A percentile compares a stretch with the other conserved stretches of the same genome.
Evolutionary conservation across 106 monocot species (phyloP).

Genomic region (Dactylorhiza incarnata): DNA sequence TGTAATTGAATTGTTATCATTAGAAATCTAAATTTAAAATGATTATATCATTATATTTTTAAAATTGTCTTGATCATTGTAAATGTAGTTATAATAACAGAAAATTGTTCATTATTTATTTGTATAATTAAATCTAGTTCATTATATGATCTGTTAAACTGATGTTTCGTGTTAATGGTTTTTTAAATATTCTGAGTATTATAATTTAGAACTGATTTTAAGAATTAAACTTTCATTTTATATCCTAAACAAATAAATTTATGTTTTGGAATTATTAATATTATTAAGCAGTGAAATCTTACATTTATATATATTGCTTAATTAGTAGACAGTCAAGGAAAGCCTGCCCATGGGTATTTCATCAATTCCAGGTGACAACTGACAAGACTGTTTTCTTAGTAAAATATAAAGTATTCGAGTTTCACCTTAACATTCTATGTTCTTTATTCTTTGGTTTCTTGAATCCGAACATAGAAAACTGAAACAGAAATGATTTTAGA

Average conservation of each 20-base stretch:
- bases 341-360: not conserved
- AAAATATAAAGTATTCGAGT: not conserved
- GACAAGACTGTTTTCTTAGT: not conserved
- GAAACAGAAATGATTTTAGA: not conserved
- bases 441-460: not conserved
- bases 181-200: not conserved
- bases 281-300: not conserved
- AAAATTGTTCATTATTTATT: not conserved
- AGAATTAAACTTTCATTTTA: not conserved
- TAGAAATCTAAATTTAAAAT: no score
- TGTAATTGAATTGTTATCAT: not conserved
- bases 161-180: not conserved
- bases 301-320: not conserved
- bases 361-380: not conserved
- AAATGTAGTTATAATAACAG: not conserved
- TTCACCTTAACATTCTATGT: not conserved
- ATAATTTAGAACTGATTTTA: not conserved
- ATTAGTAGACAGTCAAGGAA: not conserved
- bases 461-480: not conserved
- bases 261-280: not conserved
- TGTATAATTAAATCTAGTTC: not conserved
- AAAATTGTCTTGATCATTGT: no score
- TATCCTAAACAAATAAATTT: not conserved
- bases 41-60: no score
- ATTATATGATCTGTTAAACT: not conserved